Percentiles rank a stretch among this genome's conserved stretches.
Evolutionary conservation across 176 grass and related monocot species (phyloP).

Genomic region (Eragrostis nindensis): DNA sequence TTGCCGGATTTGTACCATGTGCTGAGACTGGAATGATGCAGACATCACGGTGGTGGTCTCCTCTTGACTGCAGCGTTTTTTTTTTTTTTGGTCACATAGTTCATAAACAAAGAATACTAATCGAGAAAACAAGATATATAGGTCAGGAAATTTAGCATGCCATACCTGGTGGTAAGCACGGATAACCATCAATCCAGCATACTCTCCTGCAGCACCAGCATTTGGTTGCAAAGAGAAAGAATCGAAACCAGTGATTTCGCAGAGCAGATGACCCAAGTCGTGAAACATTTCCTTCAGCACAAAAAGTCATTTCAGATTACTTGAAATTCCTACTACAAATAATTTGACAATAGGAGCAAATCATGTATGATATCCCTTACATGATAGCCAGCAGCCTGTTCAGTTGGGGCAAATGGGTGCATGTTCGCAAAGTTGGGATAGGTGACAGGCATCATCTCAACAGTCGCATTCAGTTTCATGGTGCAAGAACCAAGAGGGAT

Average conservation of each 20-base stretch:
- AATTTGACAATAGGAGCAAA: neutral
- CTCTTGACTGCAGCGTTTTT: constrained; percentile 74
- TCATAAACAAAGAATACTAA: constrained; percentile 40
- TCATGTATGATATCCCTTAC: constrained; percentile 36
- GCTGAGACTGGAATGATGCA: constrained; percentile 99
- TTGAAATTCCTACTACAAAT: neutral
- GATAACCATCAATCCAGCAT: constrained; percentile 99
- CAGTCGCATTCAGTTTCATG: constrained; percentile 98
- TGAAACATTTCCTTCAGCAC: constrained; percentile 91
- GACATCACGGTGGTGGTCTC: constrained; percentile 90
- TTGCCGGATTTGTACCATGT: constrained; percentile 97
- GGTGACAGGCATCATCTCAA: constrained; percentile 99
- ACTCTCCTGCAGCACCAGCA: constrained; percentile 98
- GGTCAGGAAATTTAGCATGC: constrained; percentile 8
- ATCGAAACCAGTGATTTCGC: constrained; percentile 91
- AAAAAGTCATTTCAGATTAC: constrained; percentile 31
- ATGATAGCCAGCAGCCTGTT: constrained; percentile 88
- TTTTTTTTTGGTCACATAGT: neutral
- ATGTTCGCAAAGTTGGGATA: constrained; percentile 85
- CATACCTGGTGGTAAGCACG: constrained; percentile 83
- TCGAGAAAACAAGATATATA: constrained; percentile 6
- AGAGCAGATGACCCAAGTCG: constrained; percentile 86
- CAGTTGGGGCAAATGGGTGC: constrained; percentile 90
- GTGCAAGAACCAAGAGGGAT: constrained; percentile 99
- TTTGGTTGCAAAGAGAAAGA: constrained; percentile 99